Evolutionary conservation across 257 asterid genomes (phyloP), one percentile per base, ranked within the genome.

Genomic region (Datura wrightii): DNA sequence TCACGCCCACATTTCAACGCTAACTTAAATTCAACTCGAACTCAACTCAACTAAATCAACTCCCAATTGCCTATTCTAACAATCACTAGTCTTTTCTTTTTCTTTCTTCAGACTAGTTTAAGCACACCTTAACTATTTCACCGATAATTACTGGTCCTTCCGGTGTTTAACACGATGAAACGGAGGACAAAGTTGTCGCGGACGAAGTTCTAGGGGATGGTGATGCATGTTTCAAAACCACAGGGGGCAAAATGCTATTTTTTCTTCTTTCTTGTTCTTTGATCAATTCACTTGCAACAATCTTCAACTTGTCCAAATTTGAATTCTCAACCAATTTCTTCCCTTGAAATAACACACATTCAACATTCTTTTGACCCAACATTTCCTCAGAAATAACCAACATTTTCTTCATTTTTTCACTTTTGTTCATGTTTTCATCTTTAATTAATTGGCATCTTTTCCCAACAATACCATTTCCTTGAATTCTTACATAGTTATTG

Each of bases 251-350:
- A 16, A 92, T 79, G 79, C 87, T 86, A 6, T 82, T 92, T 84
- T 87, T 92, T 79, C 97, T 90, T 88, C 94, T 87, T 74, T 91
- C 94, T 60, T 92, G 86, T 87, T 95, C 98, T 82, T 91, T 92
- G n/a, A 95, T 86, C 37, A 95, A 19, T 80, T 91, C 96, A 3
- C 92, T 86, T 4, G 85, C 93, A 6, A 92, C 83, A 1, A 82
- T 80, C 54, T 91, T 94, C 83, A 95, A 16, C 65, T 88, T 92
- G 86, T 92, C 93, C 90, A 90, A 56, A 76, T 95, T 93, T 14
- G 93, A 91, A 41, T 42, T 85, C 46, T 86, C 92, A 1, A 60
- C 92, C 82, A 94, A 62, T 69, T 90, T 95, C 90, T 92, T 95
- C 11, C 98, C 98, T 67, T 88, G 83, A 84, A 95, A 95, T 37